These are phyloP conservation scores for Paramyrothecium roridum DNA, from an alignment of 2,329 filamentous ascomycete species.

Conservation along the genomic window DNA sequence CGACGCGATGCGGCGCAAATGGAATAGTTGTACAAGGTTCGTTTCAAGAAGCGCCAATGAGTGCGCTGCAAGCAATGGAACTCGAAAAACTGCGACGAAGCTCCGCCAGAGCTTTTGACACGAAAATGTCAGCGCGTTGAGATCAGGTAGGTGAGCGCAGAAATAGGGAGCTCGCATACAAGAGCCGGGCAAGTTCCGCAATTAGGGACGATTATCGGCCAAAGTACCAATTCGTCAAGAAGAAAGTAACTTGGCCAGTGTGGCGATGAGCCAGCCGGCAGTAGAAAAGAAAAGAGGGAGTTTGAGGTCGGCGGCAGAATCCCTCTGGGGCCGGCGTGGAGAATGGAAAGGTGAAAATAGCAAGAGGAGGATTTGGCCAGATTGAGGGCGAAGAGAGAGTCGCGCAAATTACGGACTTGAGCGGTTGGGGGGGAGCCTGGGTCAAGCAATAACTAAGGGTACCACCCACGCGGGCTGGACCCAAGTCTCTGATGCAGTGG, in stretches of 20 bases:
- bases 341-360: not conserved
- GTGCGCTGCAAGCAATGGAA: not conserved
- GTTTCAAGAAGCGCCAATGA: not conserved
- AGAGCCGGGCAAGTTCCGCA: not conserved
- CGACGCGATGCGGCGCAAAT: not conserved
- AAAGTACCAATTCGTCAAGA: not conserved
- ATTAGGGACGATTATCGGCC: not conserved
- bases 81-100: not conserved
- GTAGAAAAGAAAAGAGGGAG: not conserved
- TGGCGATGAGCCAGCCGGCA: not conserved
- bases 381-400: conserved; percentile 4
- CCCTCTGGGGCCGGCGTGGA: not conserved
- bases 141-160: not conserved
- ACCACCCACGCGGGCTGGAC: not conserved
- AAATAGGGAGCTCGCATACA: not conserved
- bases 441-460: not conserved
- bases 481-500: not conserved
- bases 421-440: conserved; percentile 17
- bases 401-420: conserved; percentile 25
- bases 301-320: not conserved
- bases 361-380: not conserved
- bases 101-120: not conserved
- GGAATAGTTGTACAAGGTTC: too few relatives aligned
- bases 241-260: not conserved
- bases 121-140: not conserved